Conservation (phyloP, 225 moss, liverwort and hornwort species). For the Rhytidiadelphus loreus region DNA sequence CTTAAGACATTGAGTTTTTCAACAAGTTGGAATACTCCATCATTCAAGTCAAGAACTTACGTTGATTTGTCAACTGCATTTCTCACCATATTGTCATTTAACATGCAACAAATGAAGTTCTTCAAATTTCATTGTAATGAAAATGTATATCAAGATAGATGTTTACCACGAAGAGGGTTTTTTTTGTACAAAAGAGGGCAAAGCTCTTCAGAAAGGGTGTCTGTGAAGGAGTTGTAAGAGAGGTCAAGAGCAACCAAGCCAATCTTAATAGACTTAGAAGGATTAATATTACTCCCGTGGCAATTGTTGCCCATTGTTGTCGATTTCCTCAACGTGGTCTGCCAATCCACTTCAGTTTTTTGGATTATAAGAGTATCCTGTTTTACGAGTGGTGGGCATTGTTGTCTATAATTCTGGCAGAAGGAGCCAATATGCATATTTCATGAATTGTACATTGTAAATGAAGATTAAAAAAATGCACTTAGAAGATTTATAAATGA, state of each 20-base stretch:
- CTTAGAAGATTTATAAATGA: neutral
- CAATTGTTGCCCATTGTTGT: neutral
- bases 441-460: neutral
- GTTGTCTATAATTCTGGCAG: neutral
- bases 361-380: slow-evolving; percentile 21
- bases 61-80: neutral
- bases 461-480: neutral
- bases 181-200: slow-evolving; percentile 32
- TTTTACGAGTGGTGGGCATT: neutral
- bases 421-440: neutral
- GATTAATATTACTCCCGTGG: neutral
- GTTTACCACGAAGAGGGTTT: slow-evolving; percentile 51
- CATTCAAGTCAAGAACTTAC: neutral
- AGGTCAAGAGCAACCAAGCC: slow-evolving; percentile 63
- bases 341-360: slow-evolving; percentile 44
- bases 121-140: neutral
- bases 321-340: slow-evolving; percentile 36
- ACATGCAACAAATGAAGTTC: neutral
- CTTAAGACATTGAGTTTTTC: neutral
- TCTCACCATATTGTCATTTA: neutral
- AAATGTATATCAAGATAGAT: neutral
- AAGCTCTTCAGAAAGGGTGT: slow-evolving; percentile 37
- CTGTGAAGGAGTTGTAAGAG: slow-evolving; percentile 61
- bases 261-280: neutral
- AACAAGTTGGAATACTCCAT: neutral